Percentiles rank a stretch among this genome's conserved stretches.
phyloP scores from a whole-genome alignment of 2,329 filamentous ascomycete species.

The Colletotrichum noveboracense region DNA sequence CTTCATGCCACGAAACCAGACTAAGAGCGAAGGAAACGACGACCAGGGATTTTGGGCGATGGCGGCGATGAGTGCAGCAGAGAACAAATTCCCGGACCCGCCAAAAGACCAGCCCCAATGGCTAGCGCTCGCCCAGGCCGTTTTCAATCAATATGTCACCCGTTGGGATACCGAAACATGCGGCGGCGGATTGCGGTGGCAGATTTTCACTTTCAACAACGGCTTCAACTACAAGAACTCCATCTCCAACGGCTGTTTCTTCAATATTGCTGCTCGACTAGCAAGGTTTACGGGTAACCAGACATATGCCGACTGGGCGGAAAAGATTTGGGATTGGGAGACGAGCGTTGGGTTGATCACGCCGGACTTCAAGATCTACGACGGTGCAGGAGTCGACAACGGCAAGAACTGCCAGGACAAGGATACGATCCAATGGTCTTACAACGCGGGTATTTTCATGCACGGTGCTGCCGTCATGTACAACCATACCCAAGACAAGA shows the following conservation, averaged over 20 bases:
- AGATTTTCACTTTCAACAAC: conserved; percentile 79
- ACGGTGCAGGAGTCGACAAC: conserved; percentile 43
- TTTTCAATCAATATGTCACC: conserved; percentile 77
- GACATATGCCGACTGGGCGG: conserved; percentile 80
- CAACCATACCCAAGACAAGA: conserved; percentile 58
- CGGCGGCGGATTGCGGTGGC: conserved; percentile 81
- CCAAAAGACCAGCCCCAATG: conserved; percentile 69
- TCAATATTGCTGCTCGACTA: conserved; percentile 73
- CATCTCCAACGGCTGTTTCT: conserved; percentile 73
- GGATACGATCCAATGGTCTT: conserved; percentile 69
- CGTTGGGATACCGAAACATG: conserved; percentile 74
- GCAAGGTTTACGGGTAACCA: conserved; percentile 79
- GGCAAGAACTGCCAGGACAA: conserved; percentile 52
- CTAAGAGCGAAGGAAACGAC: conserved; percentile 69
- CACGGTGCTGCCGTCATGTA: conserved; percentile 67
- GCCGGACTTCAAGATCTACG: conserved; percentile 59
- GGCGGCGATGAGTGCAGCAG: conserved; percentile 78
- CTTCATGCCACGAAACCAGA: conserved; percentile 73
- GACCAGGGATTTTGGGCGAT: conserved; percentile 89
- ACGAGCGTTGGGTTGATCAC: conserved; percentile 60
- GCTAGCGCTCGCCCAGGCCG: conserved; percentile 79
- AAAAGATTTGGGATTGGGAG: conserved; percentile 73
- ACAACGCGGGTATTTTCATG: conserved; percentile 72
- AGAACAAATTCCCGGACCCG: conserved; percentile 76
- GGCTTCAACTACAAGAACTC: conserved; percentile 74